Base-by-base conservation (phyloP, 2,329 filamentous ascomycete genomes). In the Plenodomus lindquistii region DNA sequence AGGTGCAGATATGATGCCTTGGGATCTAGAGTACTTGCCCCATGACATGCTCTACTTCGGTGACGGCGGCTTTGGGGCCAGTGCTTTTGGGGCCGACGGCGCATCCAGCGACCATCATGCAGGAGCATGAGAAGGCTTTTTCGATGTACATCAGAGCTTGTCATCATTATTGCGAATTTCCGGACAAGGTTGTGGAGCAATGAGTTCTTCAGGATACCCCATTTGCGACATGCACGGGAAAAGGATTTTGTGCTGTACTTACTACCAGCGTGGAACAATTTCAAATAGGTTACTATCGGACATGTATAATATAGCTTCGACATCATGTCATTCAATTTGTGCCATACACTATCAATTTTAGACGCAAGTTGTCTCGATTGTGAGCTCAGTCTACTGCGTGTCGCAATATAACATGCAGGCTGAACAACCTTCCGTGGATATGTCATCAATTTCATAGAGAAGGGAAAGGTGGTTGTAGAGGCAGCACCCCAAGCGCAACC, bases 1-100 rank as follows among this genome's bases (percentile, higher is more conserved):
- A 16, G 85, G 84, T 1, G 81, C 84, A 15, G 86, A 89, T 37
- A 82, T 89, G 72, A 83, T 88, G 78, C 84, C 85, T 0, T 92
- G 88, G 86, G 75, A 70, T 46, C 43, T 91, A 10, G 88, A 90
- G 60, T 89, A 88, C 50, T 74, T 91, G 6, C 86, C 87, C 2
- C 81, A 80, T 19, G 85, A 89, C 62, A 79, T 88, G 50, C 62
- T 88, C 34, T 79, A 66, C 31, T 70, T 66, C 52, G 61, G 61
- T 3, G 66, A 69, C 9, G 34, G 34, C 1, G 41, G 31, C 1
- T 42, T 57, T 39, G 48, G 44, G 16, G 15, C 27, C 11, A 31
- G 27, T 31, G 27, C 9, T 11, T 31, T 8, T 31, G 27, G 27
- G 6, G 27, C 27, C 11, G 27, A 31, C 4, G 27, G 27, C 11